Conservation (phyloP, 306 rosid genomes). For the Lathyrus aphaca region DNA sequence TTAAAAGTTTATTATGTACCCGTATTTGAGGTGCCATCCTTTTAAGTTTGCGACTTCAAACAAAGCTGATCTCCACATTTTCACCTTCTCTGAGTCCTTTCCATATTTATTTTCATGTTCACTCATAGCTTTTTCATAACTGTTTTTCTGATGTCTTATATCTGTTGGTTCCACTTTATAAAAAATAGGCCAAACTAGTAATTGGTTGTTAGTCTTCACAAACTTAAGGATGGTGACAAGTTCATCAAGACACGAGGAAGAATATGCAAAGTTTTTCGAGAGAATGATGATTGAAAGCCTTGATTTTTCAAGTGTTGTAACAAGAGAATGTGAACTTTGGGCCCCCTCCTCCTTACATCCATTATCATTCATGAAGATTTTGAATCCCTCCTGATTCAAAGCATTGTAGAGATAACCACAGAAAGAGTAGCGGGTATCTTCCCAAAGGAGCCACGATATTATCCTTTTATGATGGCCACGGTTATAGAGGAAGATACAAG, state of each 20-base stretch:
- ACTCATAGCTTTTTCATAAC: conserved; percentile 17
- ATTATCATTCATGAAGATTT: too few species aligned
- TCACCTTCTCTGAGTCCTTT: neutral
- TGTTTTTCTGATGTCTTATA: neutral
- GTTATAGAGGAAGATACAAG: too few species aligned
- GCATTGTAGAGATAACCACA: too few species aligned
- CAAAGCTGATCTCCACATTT: conserved; percentile 27
- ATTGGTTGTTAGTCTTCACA: neutral
- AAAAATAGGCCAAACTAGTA: conserved; percentile 30
- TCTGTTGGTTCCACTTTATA: neutral
- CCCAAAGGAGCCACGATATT: too few species aligned
- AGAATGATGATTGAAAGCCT: conserved; percentile 32
- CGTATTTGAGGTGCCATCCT: conserved; percentile 7
- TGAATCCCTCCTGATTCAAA: too few species aligned
- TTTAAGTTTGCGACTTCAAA: neutral
- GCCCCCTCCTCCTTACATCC: neutral
- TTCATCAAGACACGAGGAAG: conserved; percentile 2
- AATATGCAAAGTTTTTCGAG: conserved; percentile 20
- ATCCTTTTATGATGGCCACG: too few species aligned
- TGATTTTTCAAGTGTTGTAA: neutral
- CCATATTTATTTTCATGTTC: conserved; percentile 2
- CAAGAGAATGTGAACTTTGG: neutral
- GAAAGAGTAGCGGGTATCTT: too few species aligned
- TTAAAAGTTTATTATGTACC: neutral
- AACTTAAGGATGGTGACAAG: neutral